Evolutionary conservation across 306 rosid genomes (phyloP).

Genomic region (Dalbergia cochinchinensis): DNA sequence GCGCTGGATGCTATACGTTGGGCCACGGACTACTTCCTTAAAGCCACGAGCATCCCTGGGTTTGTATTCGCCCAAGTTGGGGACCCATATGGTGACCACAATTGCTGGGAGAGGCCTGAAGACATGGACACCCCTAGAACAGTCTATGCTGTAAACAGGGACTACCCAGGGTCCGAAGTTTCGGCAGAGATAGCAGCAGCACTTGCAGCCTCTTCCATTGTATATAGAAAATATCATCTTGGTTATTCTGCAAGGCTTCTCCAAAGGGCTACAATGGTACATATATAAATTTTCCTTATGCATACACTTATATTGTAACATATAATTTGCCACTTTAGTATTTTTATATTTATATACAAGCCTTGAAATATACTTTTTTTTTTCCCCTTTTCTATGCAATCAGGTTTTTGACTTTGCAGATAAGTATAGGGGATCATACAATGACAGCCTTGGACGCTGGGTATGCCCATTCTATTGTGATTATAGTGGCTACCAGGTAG

Average conservation of each 20-base stretch:
- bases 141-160: slow-evolving; percentile 39
- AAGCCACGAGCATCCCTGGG: slow-evolving; percentile 53
- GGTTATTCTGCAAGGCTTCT: slow-evolving; percentile 54
- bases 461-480: slow-evolving; percentile 74
- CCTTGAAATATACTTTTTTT: background rate
- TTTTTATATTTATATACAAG: no score
- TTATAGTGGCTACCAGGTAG: slow-evolving; percentile 60
- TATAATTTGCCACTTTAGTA: no score
- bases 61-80: slow-evolving; percentile 60
- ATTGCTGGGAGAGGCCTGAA: slow-evolving; percentile 74
- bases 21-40: slow-evolving; percentile 59
- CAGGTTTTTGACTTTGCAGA: slow-evolving; percentile 67
- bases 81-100: slow-evolving; percentile 58
- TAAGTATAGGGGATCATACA: slow-evolving; percentile 61
- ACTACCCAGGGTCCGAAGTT: slow-evolving; percentile 60
- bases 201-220: slow-evolving; percentile 68
- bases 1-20: slow-evolving; percentile 59
- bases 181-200: slow-evolving; percentile 63
- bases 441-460: slow-evolving; percentile 48
- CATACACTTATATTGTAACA: no score
- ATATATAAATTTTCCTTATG: background rate
- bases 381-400: background rate
- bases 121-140: slow-evolving; percentile 70
- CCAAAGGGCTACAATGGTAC: slow-evolving; percentile 54
- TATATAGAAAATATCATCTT: slow-evolving; percentile 12